These are phyloP conservation scores for Dissophora globulifera DNA, from an alignment of 192 early-diverging fungal species.

Conservation along the genomic window DNA sequence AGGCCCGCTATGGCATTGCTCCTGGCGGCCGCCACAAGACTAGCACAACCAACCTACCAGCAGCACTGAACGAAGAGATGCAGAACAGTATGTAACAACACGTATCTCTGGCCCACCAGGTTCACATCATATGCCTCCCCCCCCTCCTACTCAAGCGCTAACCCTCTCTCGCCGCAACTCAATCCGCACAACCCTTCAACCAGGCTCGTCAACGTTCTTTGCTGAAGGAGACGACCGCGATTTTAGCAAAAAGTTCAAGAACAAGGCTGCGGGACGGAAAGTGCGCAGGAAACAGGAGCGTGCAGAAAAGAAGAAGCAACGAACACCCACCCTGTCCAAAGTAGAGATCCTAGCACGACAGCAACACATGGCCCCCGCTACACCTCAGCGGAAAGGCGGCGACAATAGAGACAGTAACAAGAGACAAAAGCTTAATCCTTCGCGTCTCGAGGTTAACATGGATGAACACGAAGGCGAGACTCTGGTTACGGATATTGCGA, in stretches of 20 bases:
- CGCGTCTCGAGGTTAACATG: constrained; percentile 31
- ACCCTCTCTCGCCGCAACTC: too few species aligned
- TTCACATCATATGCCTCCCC: too few species aligned
- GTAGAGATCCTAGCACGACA: constrained; percentile 34
- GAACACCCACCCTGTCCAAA: constrained; percentile 47
- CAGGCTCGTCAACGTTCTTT: constrained; percentile 44
- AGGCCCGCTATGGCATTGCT: constrained; percentile 30
- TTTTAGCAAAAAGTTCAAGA: constrained; percentile 60
- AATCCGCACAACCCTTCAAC: too few species aligned
- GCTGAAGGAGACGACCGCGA: constrained; percentile 58
- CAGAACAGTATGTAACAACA: constrained; percentile 53
- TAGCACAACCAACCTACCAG: constrained; percentile 54
- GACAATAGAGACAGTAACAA: neutral
- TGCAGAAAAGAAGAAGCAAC: constrained; percentile 56
- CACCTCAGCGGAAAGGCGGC: constrained; percentile 3
- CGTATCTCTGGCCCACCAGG: too few species aligned
- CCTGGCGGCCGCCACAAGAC: constrained; percentile 51
- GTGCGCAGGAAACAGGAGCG: constrained; percentile 61
- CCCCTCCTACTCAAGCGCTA: too few species aligned
- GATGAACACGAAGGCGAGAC: constrained; percentile 49
- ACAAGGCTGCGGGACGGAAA: constrained; percentile 57
- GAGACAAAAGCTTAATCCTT: constrained; percentile 16
- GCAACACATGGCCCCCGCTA: constrained; percentile 28
- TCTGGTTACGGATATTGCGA: constrained; percentile 11
- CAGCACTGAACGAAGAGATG: constrained; percentile 48